Evolutionary conservation across 2,329 filamentous ascomycete genomes (phyloP).

Genomic region (Pseudocercospora eumusae): DNA sequence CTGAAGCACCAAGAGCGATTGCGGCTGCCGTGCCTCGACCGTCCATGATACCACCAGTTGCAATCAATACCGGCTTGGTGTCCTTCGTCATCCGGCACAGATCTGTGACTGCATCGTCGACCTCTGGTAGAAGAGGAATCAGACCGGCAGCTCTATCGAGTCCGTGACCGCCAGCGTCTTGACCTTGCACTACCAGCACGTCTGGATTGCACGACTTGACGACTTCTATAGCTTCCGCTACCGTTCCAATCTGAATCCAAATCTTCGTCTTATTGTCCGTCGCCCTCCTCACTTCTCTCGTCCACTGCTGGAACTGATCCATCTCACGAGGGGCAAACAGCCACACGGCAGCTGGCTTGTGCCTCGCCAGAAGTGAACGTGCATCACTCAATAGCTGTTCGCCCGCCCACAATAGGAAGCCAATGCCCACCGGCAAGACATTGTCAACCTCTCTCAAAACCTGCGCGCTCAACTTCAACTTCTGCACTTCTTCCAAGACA

Average conservation of each 20-base stretch:
- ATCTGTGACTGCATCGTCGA: constrained; percentile 50
- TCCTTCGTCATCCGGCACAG: constrained; percentile 22
- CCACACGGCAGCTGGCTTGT: constrained; percentile 63
- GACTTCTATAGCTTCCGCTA: constrained; percentile 56
- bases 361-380: constrained; percentile 53
- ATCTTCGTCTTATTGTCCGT: constrained; percentile 48
- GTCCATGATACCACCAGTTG: constrained; percentile 62
- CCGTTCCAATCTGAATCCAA: constrained; percentile 64
- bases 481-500: constrained; percentile 36
- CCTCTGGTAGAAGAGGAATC: constrained; percentile 60
- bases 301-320: constrained; percentile 41
- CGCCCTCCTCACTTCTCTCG: constrained; percentile 35
- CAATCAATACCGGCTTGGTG: constrained; percentile 48
- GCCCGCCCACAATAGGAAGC: constrained; percentile 60
- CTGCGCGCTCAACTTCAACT: constrained; percentile 31
- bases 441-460: constrained; percentile 25
- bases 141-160: constrained; percentile 57
- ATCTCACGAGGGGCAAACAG: constrained; percentile 62
- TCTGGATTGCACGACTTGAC: constrained; percentile 54
- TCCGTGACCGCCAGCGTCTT: constrained; percentile 66
- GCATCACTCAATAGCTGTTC: constrained; percentile 45
- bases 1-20: constrained; percentile 55
- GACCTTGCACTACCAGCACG: constrained; percentile 63
- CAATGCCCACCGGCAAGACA: constrained; percentile 58
- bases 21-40: constrained; percentile 59